Percentiles rank a stretch among this genome's conserved stretches.
phyloP scores from a whole-genome alignment of 2,329 filamentous ascomycete genomes.

The Elsinoe ampelina region DNA sequence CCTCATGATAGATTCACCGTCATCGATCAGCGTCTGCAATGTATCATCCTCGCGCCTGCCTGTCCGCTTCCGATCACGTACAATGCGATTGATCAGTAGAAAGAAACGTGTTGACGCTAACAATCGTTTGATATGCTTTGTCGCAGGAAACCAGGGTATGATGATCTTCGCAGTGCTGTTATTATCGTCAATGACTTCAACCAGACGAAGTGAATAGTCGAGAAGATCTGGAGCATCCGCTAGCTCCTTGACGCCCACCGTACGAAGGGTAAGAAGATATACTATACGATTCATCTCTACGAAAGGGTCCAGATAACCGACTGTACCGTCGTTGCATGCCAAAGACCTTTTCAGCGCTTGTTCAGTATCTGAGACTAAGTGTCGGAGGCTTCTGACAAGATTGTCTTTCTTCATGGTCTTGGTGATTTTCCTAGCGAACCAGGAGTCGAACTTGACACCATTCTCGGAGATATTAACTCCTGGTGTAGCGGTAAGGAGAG shows the following conservation, averaged over 20 bases:
- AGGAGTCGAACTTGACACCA: constrained; percentile 14
- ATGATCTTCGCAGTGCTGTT: constrained; percentile 40
- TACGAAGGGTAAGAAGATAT: constrained; percentile 48
- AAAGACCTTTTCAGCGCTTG: not conserved
- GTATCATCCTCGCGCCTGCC: constrained; percentile 41
- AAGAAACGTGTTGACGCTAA: constrained; percentile 42
- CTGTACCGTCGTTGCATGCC: not conserved
- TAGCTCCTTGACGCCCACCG: constrained; percentile 45
- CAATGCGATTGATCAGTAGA: constrained; percentile 39
- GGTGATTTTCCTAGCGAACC: constrained; percentile 26
- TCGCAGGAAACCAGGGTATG: constrained; percentile 44
- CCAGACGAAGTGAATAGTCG: constrained; percentile 35
- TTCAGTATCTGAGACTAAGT: constrained; percentile 31
- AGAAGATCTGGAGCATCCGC: constrained; percentile 38
- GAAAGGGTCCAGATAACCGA: constrained; percentile 43
- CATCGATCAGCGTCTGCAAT: constrained; percentile 45
- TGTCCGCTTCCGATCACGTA: constrained; percentile 36
- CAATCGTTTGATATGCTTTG: constrained; percentile 34
- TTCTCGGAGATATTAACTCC: not conserved
- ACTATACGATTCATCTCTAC: constrained; percentile 44
- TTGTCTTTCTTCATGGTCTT: constrained; percentile 31
- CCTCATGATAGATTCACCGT: constrained; percentile 29
- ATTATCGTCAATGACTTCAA: constrained; percentile 39
- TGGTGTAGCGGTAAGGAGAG: constrained; percentile 11
- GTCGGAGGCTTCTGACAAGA: constrained; percentile 28